Evolutionary conservation across 352 stramenopile genomes (phyloP), one percentile per base, ranked within the genome.

Genomic region (Phytophthora chlamydospora): DNA sequence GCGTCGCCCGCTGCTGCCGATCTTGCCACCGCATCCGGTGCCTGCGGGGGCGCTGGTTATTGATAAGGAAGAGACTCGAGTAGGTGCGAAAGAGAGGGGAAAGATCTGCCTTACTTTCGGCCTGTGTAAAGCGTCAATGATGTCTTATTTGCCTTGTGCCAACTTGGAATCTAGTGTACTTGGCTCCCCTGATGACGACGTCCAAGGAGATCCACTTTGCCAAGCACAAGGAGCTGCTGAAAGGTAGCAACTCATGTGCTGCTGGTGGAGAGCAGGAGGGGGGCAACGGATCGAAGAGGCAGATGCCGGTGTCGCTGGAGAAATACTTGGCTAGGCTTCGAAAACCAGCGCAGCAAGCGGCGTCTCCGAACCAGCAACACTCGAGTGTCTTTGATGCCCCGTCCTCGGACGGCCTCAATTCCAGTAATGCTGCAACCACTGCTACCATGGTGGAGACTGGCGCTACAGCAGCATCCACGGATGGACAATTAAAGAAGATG

Each of bases 401-500:
- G 5, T 51, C 58, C 17, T 34, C 34, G 21, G 54, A 55, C 33
- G 24, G 47, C 11, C 13, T 50, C 24, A 35, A 54, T 35, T 49
- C 36, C 1, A 50, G n/a, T 6, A 54, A 24, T 17, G 10, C 14
- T 40, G 10, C 38, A 46, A 29, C 16, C 4, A 24, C 34, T 24
- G 16, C 7, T 45, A 32, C 29, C 0, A 11, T 13, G 9, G 45
- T 13, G 9, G 45, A 69, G 19, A 12, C 29, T 32, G 19, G 4
- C 40, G 29, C 38, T 34, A 8, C 27, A 0, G 32, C 50, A 47
- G 10, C 31, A 47, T 39, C 41, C 9, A 58, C 71, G 6, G 60
- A 84, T 33, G 68, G 73, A 11, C 64, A 88, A 35, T 55, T 89
- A 14, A 71, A 77, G 41, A 75, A 59, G 14, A 71, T 86, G 42